A percentile compares a stretch with the other conserved stretches of the same genome.
Conservation (phyloP, 1,139 yeast genomes). For the Hansenula sp. region DNA sequence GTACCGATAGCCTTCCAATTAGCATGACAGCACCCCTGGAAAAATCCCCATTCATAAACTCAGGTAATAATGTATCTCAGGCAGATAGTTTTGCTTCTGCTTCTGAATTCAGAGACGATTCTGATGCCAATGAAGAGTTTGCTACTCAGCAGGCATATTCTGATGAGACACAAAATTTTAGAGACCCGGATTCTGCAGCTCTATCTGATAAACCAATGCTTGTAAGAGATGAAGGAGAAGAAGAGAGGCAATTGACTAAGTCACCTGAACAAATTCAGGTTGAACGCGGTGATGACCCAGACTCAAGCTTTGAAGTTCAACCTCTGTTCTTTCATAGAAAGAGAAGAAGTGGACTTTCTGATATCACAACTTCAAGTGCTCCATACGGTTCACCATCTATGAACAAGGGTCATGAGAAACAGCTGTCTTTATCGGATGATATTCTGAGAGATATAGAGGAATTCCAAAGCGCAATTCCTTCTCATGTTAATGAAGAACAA, state of each 20-base stretch:
- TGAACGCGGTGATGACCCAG: conserved; percentile 1
- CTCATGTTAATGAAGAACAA: conserved; percentile 6
- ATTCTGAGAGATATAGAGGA: conserved; percentile 22
- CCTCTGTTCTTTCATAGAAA: conserved; percentile 21
- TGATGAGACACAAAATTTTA: not conserved
- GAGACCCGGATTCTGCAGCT: not conserved
- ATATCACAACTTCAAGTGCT: not conserved
- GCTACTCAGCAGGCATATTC: not conserved
- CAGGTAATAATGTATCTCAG: not conserved
- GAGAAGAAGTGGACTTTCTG: conserved; percentile 14
- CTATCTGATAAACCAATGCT: not conserved
- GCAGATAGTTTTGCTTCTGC: conserved; percentile 1
- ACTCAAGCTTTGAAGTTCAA: conserved; percentile 11
- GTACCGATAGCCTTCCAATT: not conserved
- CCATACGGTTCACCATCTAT: not conserved
- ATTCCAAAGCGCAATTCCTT: conserved; percentile 13
- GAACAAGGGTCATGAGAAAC: conserved; percentile 13
- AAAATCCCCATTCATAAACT: not conserved
- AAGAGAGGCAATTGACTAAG: not conserved
- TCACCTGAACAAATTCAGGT: not conserved
- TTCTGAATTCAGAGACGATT: not conserved
- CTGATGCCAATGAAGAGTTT: not conserved
- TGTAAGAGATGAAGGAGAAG: not conserved
- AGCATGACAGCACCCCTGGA: not conserved
- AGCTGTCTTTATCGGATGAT: conserved; percentile 23